Conservation (phyloP, 768 basidiomycete species). For the Kwoniella sp. region DNA sequence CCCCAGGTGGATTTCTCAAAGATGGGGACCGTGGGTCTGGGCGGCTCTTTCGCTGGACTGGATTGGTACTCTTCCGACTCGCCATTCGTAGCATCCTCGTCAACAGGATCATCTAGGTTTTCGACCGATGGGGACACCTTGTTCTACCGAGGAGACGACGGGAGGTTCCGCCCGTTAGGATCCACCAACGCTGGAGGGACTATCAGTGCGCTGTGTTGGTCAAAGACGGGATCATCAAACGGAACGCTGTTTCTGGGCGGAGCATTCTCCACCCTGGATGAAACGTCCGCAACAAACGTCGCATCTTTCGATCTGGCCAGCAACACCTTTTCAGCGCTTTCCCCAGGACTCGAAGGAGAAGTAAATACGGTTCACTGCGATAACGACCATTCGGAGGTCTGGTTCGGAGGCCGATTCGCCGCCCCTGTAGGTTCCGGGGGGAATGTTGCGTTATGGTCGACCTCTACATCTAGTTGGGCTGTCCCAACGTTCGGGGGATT, state of each 20-base stretch:
- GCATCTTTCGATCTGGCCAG: conserved; percentile 59
- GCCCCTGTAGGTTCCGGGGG: conserved; percentile 26
- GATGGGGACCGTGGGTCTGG: conserved; percentile 87
- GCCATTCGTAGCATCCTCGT: conserved; percentile 57
- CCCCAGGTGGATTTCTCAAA: conserved; percentile 67
- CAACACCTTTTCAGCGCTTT: conserved; percentile 15
- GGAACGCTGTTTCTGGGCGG: conserved; percentile 76
- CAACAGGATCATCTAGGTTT: conserved; percentile 56
- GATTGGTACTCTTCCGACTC: conserved; percentile 51
- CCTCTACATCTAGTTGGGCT: conserved; percentile 58
- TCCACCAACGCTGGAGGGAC: conserved; percentile 75
- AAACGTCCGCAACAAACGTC: conserved; percentile 63
- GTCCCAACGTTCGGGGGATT: conserved; percentile 77
- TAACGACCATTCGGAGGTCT: conserved; percentile 41
- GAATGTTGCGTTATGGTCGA: conserved; percentile 48
- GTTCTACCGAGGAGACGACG: conserved; percentile 62
- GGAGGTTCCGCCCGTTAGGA: conserved; percentile 65
- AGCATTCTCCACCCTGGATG: conserved; percentile 68
- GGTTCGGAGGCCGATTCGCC: conserved; percentile 48
- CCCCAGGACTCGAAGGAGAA: conserved; percentile 64
- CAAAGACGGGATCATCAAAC: conserved; percentile 31
- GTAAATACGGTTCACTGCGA: conserved; percentile 79
- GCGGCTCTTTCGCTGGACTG: conserved; percentile 82
- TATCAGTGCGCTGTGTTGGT: conserved; percentile 65
- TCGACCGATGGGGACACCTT: conserved; percentile 54